phyloP scores from a whole-genome alignment of 495 filamentous ascomycete genomes.

The Delitschia confertaspora region DNA sequence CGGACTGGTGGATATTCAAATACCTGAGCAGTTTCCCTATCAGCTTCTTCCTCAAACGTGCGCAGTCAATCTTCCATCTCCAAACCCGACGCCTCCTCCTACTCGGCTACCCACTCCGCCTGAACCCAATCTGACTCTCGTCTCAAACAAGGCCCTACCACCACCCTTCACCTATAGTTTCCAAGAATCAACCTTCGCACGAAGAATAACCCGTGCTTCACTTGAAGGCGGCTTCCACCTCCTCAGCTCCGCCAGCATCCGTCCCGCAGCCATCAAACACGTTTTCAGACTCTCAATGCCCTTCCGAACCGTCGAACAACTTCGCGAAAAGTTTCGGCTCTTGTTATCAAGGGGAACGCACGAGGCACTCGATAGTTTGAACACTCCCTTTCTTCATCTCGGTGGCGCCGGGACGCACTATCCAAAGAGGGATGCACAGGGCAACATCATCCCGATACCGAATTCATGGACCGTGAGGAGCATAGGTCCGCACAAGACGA shows the following conservation, averaged over 20 bases:
- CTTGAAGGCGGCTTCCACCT: conserved; percentile 56
- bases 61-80: conserved; percentile 8
- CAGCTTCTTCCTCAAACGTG: background rate
- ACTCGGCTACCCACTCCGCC: conserved; percentile 12
- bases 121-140: background rate
- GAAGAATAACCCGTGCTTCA: conserved; percentile 57
- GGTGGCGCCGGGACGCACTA: conserved; percentile 64
- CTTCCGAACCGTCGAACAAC: conserved; percentile 43
- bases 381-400: conserved; percentile 55
- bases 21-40: conserved; percentile 1
- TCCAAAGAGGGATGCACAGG: conserved; percentile 33
- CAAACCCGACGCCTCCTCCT: conserved; percentile 10
- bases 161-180: conserved; percentile 43
- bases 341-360: conserved; percentile 36
- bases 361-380: conserved; percentile 50
- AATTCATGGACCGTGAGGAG: conserved; percentile 33
- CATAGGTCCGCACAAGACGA: conserved; percentile 28
- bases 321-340: conserved; percentile 39
- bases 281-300: conserved; percentile 60
- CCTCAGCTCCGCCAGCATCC: conserved; percentile 46
- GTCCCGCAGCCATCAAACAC: conserved; percentile 42
- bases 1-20: conserved; percentile 14
- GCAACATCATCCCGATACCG: conserved; percentile 22
- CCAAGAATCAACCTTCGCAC: conserved; percentile 61
- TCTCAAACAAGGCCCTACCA: conserved; percentile 14